Evolutionary conservation across 371 early-diverging fungal species (phyloP).

Genomic region (Batkoa obscura): DNA sequence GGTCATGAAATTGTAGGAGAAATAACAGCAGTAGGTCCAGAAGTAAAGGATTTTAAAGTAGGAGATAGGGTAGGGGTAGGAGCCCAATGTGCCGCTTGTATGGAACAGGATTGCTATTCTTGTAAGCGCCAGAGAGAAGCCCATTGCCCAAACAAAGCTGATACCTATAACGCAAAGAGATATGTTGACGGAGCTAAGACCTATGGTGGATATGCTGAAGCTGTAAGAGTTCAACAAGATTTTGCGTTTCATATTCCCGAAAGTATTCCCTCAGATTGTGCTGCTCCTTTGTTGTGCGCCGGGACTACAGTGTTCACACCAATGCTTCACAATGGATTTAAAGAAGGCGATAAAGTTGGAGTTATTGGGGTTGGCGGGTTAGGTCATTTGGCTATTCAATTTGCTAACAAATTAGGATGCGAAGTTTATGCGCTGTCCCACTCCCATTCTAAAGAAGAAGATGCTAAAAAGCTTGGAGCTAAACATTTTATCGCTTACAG

Average conservation of each 20-base stretch:
- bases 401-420: conserved; percentile 31
- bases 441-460: conserved; percentile 26
- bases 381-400: conserved; percentile 49
- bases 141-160: conserved; percentile 27
- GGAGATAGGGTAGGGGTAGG: conserved; percentile 64
- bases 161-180: conserved; percentile 11
- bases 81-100: conserved; percentile 28
- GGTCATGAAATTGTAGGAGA: conserved; percentile 64
- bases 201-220: conserved; percentile 25
- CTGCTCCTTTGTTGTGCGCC: conserved; percentile 37
- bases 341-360: conserved; percentile 32
- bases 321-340: conserved; percentile 25
- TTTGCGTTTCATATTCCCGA: conserved; percentile 32
- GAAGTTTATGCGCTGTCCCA: conserved; percentile 46
- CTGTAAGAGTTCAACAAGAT: conserved; percentile 17
- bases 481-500: conserved; percentile 19
- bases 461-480: conserved; percentile 51
- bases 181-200: conserved; percentile 6
- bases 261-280: conserved; percentile 19
- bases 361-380: conserved; percentile 51
- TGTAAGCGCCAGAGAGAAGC: conserved; percentile 55
- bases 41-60: conserved; percentile 25
- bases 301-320: conserved; percentile 47
- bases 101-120: conserved; percentile 22
- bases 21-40: conserved; percentile 29